Percentiles rank a stretch among this genome's conserved stretches.
Evolutionary conservation across 73 alveolate genomes (phyloP).

Genomic region (Paramecium pentaurelia): DNA sequence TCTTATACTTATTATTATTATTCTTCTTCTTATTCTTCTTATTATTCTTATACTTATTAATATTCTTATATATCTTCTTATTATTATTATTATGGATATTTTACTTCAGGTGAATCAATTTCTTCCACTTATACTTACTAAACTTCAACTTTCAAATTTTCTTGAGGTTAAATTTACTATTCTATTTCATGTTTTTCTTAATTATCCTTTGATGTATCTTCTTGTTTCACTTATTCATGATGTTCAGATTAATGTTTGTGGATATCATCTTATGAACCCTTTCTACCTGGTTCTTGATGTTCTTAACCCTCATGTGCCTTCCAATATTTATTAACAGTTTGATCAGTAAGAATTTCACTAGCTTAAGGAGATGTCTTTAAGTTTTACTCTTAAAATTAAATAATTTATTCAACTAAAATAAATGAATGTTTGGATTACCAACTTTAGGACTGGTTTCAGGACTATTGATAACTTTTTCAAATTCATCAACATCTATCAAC

Average conservation of each 20-base stretch:
- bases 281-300: background rate
- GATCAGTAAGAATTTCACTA: background rate
- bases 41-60: background rate
- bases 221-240: background rate
- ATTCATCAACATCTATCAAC: background rate
- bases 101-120: background rate
- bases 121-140: background rate
- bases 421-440: background rate
- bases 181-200: background rate
- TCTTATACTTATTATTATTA: background rate
- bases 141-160: background rate
- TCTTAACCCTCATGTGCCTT: constrained; percentile 17
- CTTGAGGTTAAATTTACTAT: background rate
- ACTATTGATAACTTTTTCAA: background rate
- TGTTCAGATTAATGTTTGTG: background rate
- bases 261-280: background rate
- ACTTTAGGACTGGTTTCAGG: constrained; percentile 45
- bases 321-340: constrained; percentile 39
- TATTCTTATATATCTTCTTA: background rate
- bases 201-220: background rate
- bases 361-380: background rate
- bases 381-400: background rate
- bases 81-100: background rate
- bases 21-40: background rate
- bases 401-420: constrained; percentile 19